Conservation (phyloP, 345 rosid species). For the Anacardium occidentale region DNA sequence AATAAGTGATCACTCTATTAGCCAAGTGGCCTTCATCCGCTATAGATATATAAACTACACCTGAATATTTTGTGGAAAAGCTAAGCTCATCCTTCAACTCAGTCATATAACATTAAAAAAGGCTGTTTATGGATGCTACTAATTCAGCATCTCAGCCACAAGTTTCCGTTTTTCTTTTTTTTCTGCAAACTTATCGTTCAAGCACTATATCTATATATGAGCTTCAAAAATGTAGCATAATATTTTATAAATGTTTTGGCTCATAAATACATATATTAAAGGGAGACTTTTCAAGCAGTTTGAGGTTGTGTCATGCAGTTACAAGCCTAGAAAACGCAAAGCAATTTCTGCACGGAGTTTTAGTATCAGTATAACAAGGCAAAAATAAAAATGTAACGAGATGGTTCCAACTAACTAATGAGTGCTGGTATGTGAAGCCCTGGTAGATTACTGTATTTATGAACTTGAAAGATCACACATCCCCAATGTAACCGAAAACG, state of each 20-base stretch:
- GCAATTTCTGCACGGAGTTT: conserved; percentile 15
- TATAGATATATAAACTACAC: not conserved
- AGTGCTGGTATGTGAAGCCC: conserved; percentile 13
- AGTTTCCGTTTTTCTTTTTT: not conserved
- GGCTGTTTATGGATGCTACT: conserved; percentile 10
- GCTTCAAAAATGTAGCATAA: conserved; percentile 4
- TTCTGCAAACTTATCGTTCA: not conserved
- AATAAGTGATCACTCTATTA: conserved; percentile 49
- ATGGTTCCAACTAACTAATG: conserved; percentile 6
- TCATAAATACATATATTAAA: conserved; percentile 19
- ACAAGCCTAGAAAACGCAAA: not conserved
- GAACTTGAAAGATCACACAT: not conserved
- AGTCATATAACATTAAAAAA: not conserved
- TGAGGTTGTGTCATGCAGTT: conserved; percentile 13
- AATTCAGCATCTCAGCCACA: conserved; percentile 18
- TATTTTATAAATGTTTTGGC: conserved; percentile 15
- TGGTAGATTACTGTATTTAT: not conserved
- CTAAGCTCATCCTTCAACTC: conserved; percentile 19
- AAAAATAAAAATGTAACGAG: not conserved
- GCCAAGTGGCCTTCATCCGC: conserved; percentile 42
- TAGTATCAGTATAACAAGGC: not conserved
- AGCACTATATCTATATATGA: too few relatives aligned
- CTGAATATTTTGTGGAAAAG: conserved; percentile 26
- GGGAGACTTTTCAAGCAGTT: conserved; percentile 9
- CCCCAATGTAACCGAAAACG: not conserved